Base-by-base conservation (phyloP, 2,329 filamentous ascomycete species). In the Bipolaris bicolor region DNA sequence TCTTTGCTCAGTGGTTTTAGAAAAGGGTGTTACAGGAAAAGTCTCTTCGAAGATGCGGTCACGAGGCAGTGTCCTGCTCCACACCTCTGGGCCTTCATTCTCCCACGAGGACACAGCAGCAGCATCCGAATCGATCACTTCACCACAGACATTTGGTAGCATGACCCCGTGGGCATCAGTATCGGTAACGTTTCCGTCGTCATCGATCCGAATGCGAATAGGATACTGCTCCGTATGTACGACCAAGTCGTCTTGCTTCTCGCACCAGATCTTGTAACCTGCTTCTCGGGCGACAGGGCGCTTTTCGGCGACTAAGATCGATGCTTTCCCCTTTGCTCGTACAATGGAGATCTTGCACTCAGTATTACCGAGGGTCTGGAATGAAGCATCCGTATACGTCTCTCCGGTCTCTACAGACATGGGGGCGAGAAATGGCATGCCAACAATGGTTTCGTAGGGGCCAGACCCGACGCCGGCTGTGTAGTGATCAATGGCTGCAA, bases 151-250 rank as follows among this genome's bases (percentile, higher is more conserved):
- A 36, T 65, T 67, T 1, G 56, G 56, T 4, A 67, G 33, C 20
- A 44, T 51, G 2, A 43, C 26, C 1, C 40, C 47, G 1, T 45
- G 29, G 2, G 58, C 6, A 0, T 51, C 15, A 2, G 40, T 51
- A 3, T 50, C 36, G 1, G 26, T 24, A 1, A 49, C 29, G 15
- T 61, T 64, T 11, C 61, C 64, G 9, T 53, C 22, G 0, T 34
- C 4, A 22, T 67, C 53, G 4, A 68, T 47, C 1, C 41, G 46
- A 13, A 60, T 29, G 5, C 41, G 33, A 36, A 55, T 31, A 0
- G 33, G 5, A 1, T 43, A 37, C 10, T 66, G 63, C 26, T 65
- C 61, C 1, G 63, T 60, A 36, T 69, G 66, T n/a, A 63, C 31
- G 6, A 65, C 39, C 18, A 46, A 52, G 5, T 60, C 47, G 1